phyloP scores from a whole-genome alignment of 169 alveolate genomes.

The Haemoproteus tartakovskyi region DNA sequence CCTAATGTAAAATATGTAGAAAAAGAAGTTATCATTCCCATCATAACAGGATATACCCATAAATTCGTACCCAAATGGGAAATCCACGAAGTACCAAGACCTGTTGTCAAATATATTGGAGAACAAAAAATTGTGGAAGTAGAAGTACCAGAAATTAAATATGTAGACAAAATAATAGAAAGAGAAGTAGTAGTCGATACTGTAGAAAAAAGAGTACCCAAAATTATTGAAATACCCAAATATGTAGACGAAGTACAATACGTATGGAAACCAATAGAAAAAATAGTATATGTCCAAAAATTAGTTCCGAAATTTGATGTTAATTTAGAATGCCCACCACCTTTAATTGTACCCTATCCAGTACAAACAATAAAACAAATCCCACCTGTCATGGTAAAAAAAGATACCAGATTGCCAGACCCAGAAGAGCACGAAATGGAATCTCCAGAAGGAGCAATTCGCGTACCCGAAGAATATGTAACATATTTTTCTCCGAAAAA shows the following conservation, averaged over 20 bases:
- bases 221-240: slow-evolving; percentile 80
- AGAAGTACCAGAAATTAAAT: slow-evolving; percentile 83
- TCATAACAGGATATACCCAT: slow-evolving; percentile 83
- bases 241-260: slow-evolving; percentile 82
- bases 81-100: slow-evolving; percentile 83
- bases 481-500: slow-evolving; percentile 54
- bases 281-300: slow-evolving; percentile 79
- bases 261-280: slow-evolving; percentile 84
- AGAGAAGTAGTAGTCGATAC: slow-evolving; percentile 83
- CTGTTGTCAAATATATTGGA: slow-evolving; percentile 83
- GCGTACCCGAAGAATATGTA: slow-evolving; percentile 72
- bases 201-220: slow-evolving; percentile 84
- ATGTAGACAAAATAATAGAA: slow-evolving; percentile 82
- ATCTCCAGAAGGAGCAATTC: slow-evolving; percentile 76
- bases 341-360: slow-evolving; percentile 84
- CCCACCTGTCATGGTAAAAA: slow-evolving; percentile 82
- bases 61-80: slow-evolving; percentile 86
- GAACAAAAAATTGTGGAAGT: slow-evolving; percentile 82
- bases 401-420: slow-evolving; percentile 61
- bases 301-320: slow-evolving; percentile 85
- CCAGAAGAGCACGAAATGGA: slow-evolving; percentile 57
- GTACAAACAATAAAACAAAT: slow-evolving; percentile 81
- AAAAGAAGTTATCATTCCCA: slow-evolving; percentile 80
- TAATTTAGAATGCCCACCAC: slow-evolving; percentile 84
- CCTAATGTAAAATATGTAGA: slow-evolving; percentile 81